Base-by-base conservation (phyloP, 352 stramenopile genomes). In the Pythium rishiriense region DNA sequence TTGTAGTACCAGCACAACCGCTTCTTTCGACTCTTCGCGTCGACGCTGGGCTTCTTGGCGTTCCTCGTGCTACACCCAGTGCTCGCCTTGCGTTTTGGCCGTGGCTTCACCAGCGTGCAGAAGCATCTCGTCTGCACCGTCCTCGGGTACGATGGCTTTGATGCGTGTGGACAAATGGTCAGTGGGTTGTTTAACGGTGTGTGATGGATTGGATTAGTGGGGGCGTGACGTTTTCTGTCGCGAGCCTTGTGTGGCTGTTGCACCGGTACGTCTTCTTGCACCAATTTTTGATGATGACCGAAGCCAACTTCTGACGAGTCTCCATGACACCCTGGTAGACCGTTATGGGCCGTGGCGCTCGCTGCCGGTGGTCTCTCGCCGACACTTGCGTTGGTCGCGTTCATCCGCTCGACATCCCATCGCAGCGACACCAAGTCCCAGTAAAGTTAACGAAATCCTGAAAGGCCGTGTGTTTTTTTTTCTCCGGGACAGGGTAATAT, bases 1-100 rank as follows among this genome's bases (percentile, higher is more conserved):
- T 3, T 39, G 33, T 25, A 92, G 83, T 69, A 81, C 48, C 72
- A 72, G 21, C 74, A 90, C 60, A 93, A 85, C 33, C 64, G 80
- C 21, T 93, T 93, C 57, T 81, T 72, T 43, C 72, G 83, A 5
- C 47, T 93, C 19, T 90, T 93, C 37, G 63, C 81, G 8, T 72
- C 65, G 29, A 81, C 89, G 42, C 29, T 91, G 19, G 79, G 74
- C 0, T 93, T 91, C 48, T 81, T 93, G 35, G 79, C 72, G 11
- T 87, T 90, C 45, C 61, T 90, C 12, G 80, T 90, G 22, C 51
- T 90, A 1, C 75, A 84, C 48, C 65, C 68, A 7, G 48, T 70
- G 9, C 55, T 90, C 17, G 46, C 76, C 1, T 33, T 68, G 47
- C 68, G 69, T 3, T 78, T 77, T 22, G 76, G 76, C 0, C 49